Evolutionary conservation across 345 rosid species (phyloP), one percentile per base, ranked within the genome.

Genomic region (Pelargonium nanum): DNA sequence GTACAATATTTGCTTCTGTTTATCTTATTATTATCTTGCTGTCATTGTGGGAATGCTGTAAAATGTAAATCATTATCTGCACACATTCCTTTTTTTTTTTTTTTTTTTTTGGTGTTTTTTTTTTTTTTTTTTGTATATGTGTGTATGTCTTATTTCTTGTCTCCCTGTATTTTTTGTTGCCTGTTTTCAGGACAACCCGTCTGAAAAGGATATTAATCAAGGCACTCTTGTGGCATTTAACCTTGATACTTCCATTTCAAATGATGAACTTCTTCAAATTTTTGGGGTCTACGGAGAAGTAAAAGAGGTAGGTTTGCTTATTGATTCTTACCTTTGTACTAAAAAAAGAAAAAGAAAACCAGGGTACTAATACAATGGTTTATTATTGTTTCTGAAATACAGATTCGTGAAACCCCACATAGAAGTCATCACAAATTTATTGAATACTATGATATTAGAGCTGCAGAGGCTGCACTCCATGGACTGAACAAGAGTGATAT

Each of bases 391-490:
- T n/a, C 15, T 63, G 53, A 40, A 45, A 63, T 19, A 60, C 74
- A 76, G 80, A 69, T 76, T 9, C 61, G 61, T 22, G 76, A 69
- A 68, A 63, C 61, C 24, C 68, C 71, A 1, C 66, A 65, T 17
- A 64, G 67, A 59, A 64, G 59, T 67, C 68, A 68, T 65, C 69
- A 72, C 25, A 75, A 68, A 62, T 68, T 55, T 51, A 32, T 76
- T 61, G 80, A 76, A 56, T 76, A 68, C 65, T 76, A 72, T 60
- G 80, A 76, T 64, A 66, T 69, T 44, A 65, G 80, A 76, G 76
- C 74, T 40, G 71, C 80, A 51, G 76, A 76, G 54, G 74, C 80
- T 51, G 71, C 80, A 25, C 56, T 76, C 52, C 71, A 0, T 57
- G 80, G 61, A 60, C 60, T 72, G 65, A 63, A 72, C 71, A 65